Evolutionary conservation across 441 rosid species (phyloP), one percentile per base, ranked within the genome.

Genomic region (Breynia disticha): DNA sequence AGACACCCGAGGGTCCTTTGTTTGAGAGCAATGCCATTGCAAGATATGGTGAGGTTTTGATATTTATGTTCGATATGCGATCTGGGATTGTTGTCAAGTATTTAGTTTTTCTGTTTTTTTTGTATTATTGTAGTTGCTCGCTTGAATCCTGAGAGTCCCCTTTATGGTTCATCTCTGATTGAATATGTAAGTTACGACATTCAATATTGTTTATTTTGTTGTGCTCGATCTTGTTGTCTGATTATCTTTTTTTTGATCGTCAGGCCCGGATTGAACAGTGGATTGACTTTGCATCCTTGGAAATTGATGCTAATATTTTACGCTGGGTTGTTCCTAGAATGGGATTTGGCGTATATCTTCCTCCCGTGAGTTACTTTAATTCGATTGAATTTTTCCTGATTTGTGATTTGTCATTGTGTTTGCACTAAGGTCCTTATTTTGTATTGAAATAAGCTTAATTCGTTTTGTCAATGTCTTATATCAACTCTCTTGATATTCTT

Each of bases 1-100:
- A 87, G 73, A 87, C 96, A 21, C 94, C 96, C 0, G 95, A 91
- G 6, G 96, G 96, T 63, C 59, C 87, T 10, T 43, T 91, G 16
- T 87, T 83, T 48, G 96, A 91, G 77, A 91, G 98, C 81, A 91
- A 87, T 59, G 95, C 98, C 2, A 87, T 91, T 62, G 95, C 95
- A 11, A 88, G 94, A 10, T 87, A 86, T 47, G 95, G 98, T 91
- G 59, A 67, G 65, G n/a, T 11, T 45, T 0, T 13, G 21, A 17
- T 28, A 28, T 35, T 0, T 8, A 10, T 15, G 21, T 10, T 15
- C 22, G 32, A 4, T 9, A 28, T 22, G 11, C 22, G 7, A 19
- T 7, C 22, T 50, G 19, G 10, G 16, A 1, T 19, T 21, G 13
- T 5, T 18, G 11, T 50, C 5, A 14, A 10, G 14, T 56, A 21